Evolutionary conservation across 257 asterid species (phyloP), one percentile per base, ranked within the genome.

Genomic region (Solanum pinnatisectum): DNA sequence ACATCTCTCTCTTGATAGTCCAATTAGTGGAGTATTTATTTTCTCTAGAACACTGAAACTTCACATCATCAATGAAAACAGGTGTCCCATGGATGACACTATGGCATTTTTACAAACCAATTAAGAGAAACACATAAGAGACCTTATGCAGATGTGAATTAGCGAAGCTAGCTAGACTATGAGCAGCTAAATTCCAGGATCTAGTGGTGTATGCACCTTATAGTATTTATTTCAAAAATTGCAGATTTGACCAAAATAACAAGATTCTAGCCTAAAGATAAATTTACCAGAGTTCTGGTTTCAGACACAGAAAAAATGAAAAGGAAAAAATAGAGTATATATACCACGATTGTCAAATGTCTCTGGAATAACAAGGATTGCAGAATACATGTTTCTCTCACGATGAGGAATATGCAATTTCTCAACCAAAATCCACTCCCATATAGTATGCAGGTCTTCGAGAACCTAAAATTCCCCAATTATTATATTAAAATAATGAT

Each of bases 331-430:
- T 79, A 82, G 27, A 37, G 83, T 49, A 86, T 60, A 37, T 70
- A 89, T 95, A 96, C 99, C 99, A 4, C 97, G 98, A 85, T 89
- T 96, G 89, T 97, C 99, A 90, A 96, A 95, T 68, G 99, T 92
- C 93, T 97, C 99, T 1, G 99, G 96, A 86, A 96, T 92, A 90
- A 97, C 98, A 94, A 97, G 93, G 90, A 96, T 82, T 56, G 98
- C 98, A 86, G 98, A 91, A 87, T 93, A 97, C 93, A 87, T 92
- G 87, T 92, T 94, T 92, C 99, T 93, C 88, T 93, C 93, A 88
- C 88, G 90, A 36, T 49, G 95, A 46, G 95, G 94, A 87, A 97
- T 94, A 87, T 92, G 88, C 88, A 97, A 90, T 84, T 96, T 96
- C 86, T 95, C 98, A 73, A 89, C 88, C 95, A 97, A 92, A 91